Conservation (phyloP, 208 protist species). For the Herpetomonas samuelpessoai region DNA sequence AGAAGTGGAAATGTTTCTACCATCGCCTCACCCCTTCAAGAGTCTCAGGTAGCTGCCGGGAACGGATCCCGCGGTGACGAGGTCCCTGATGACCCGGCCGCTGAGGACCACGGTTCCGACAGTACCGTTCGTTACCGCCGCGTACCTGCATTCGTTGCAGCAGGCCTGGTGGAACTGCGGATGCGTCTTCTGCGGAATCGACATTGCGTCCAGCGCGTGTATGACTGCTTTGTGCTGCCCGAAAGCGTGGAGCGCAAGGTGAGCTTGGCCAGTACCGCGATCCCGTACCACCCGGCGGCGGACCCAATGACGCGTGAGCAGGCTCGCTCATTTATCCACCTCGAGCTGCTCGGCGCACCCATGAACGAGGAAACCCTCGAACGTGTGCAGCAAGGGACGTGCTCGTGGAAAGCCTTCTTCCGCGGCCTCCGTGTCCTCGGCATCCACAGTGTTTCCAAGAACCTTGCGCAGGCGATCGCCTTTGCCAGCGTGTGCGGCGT, state of each 20-base stretch:
- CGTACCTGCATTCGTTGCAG: constrained; percentile 21
- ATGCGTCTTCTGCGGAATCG: constrained; percentile 29
- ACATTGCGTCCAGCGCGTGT: constrained; percentile 29
- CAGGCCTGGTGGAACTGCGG: constrained; percentile 35
- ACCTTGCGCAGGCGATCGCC: constrained; percentile 21
- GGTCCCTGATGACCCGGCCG: too few species aligned
- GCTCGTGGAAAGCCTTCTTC: constrained; percentile 54
- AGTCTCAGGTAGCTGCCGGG: too few species aligned
- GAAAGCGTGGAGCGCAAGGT: constrained; percentile 13
- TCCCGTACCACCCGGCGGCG: neutral
- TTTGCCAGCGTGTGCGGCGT: constrained; percentile 42
- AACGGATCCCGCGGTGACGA: too few species aligned
- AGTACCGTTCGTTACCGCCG: constrained; percentile 5
- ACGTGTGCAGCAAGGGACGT: constrained; percentile 18
- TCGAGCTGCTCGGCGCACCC: constrained; percentile 20
- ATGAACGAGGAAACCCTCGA: constrained; percentile 7
- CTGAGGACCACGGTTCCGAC: too few species aligned
- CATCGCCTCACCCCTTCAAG: too few species aligned
- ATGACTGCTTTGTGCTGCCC: constrained; percentile 37
- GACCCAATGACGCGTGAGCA: constrained; percentile 3
- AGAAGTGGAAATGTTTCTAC: too few species aligned
- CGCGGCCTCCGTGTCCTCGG: constrained; percentile 32
- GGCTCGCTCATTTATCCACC: constrained; percentile 17
- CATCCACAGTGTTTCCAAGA: constrained; percentile 27
- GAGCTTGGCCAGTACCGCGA: neutral